These are phyloP conservation scores for Bassia scoparia DNA, from an alignment of 148 eudicot genomes.

Conservation along the genomic window DNA sequence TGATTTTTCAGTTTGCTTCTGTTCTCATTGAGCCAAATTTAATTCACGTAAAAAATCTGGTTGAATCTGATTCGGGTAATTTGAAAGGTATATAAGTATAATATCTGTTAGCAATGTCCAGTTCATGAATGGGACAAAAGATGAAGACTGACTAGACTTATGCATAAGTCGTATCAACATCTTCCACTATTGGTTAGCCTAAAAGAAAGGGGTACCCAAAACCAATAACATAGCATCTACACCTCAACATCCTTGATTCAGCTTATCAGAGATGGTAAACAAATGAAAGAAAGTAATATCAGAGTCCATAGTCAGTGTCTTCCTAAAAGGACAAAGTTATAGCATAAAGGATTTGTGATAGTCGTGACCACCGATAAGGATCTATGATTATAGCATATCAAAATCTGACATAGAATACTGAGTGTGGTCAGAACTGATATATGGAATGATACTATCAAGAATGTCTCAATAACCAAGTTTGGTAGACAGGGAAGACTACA, in stretches of 20 bases:
- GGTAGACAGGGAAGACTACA: conserved; percentile 13
- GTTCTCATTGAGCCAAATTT: no score
- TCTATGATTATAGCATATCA: not conserved
- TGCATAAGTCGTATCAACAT: conserved; percentile 16
- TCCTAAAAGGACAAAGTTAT: not conserved
- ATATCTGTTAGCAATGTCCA: not conserved
- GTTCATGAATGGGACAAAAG: conserved; percentile 19
- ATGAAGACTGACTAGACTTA: no score
- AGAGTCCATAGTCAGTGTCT: conserved; percentile 6
- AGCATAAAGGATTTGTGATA: not conserved
- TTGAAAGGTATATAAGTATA: not conserved
- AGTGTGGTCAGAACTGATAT: conserved; percentile 18
- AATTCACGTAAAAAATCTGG: not conserved
- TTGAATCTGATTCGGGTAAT: not conserved
- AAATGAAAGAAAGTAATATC: conserved; percentile 7
- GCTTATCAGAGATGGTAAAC: conserved; percentile 9
- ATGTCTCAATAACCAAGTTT: conserved; percentile 13
- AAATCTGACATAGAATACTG: conserved; percentile 4
- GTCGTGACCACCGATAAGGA: conserved; percentile 10
- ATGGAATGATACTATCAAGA: conserved; percentile 14
- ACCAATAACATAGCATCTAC: conserved; percentile 8
- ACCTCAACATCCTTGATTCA: conserved; percentile 17
- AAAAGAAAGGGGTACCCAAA: not conserved
- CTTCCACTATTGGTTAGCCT: conserved; percentile 12
- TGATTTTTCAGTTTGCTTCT: no score